Evolutionary conservation across 331 rosid genomes (phyloP).

Genomic region (Ulmus americana): DNA sequence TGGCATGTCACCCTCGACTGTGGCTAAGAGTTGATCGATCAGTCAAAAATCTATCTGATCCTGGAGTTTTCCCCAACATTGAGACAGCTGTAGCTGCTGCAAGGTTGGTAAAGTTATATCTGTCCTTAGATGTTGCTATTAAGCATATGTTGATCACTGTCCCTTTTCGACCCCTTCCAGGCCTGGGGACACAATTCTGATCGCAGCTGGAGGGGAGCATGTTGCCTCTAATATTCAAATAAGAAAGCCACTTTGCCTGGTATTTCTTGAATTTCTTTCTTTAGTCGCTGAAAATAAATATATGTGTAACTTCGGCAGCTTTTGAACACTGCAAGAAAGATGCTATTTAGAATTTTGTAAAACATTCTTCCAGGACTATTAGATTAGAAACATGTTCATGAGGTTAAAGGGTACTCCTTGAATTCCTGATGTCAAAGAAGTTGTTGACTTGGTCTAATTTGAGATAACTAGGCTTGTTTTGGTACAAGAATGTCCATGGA

Average conservation of each 20-base stretch:
- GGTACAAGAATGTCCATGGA: neutral
- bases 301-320: no score
- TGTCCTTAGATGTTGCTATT: slow-evolving; percentile 3
- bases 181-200: slow-evolving; percentile 87
- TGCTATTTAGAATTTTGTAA: no score
- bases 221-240: slow-evolving; percentile 70
- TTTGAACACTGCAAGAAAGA: no score
- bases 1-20: slow-evolving; percentile 92
- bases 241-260: slow-evolving; percentile 81
- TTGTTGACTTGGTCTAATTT: no score
- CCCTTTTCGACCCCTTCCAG: slow-evolving; percentile 31
- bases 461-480: neutral
- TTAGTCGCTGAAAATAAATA: no score
- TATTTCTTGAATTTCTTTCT: slow-evolving; percentile 28
- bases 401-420: no score
- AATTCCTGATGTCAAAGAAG: no score
- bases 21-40: slow-evolving; percentile 95
- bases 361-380: no score
- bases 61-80: slow-evolving; percentile 72
- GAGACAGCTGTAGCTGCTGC: slow-evolving; percentile 87
- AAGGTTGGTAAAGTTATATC: slow-evolving; percentile 39
- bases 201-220: slow-evolving; percentile 84
- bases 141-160: slow-evolving; percentile 1
- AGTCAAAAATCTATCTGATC: slow-evolving; percentile 52
- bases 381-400: no score